Evolutionary conservation across 768 basidiomycete species (phyloP).

Genomic region (Exidia glandulosa): DNA sequence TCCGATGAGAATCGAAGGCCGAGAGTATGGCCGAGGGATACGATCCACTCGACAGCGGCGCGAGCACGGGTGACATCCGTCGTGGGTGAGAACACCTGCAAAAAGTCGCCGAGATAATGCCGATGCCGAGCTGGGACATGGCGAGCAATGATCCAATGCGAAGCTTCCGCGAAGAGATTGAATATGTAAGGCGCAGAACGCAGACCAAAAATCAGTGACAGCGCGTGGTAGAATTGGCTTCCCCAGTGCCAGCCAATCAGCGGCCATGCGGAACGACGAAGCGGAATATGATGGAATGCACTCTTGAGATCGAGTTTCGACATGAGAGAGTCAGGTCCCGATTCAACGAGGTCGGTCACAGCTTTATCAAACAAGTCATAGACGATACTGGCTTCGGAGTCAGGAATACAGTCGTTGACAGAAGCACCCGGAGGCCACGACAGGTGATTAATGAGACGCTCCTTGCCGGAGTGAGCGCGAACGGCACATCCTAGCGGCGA

Average conservation of each 20-base stretch:
- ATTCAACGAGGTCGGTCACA: conserved; percentile 9
- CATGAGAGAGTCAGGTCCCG: conserved; percentile 20
- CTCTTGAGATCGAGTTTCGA: conserved; percentile 26
- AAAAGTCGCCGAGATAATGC: conserved; percentile 28
- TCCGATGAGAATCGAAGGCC: conserved; percentile 19
- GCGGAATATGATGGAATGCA: conserved; percentile 27
- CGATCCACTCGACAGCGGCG: conserved; percentile 16
- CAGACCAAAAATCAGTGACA: conserved; percentile 24
- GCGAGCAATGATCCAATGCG: conserved; percentile 30
- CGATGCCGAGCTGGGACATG: conserved; percentile 21
- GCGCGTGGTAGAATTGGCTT: conserved; percentile 15
- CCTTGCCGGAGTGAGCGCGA: too few species aligned
- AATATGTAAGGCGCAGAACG: conserved; percentile 28
- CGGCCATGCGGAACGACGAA: conserved; percentile 19
- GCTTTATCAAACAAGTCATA: conserved; percentile 19
- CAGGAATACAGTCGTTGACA: conserved; percentile 9
- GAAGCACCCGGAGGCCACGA: too few species aligned
- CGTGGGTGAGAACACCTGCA: conserved; percentile 6
- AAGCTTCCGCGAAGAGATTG: conserved; percentile 28
- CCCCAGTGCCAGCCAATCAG: conserved; percentile 24
- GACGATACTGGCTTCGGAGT: conserved; percentile 16
- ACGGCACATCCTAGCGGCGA: too few species aligned
- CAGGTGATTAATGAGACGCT: too few species aligned
- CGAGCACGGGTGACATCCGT: conserved; percentile 8
- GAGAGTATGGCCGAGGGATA: conserved; percentile 16